Base-by-base conservation (phyloP, 805 yeast genomes). In the Starmerella bombi region DNA sequence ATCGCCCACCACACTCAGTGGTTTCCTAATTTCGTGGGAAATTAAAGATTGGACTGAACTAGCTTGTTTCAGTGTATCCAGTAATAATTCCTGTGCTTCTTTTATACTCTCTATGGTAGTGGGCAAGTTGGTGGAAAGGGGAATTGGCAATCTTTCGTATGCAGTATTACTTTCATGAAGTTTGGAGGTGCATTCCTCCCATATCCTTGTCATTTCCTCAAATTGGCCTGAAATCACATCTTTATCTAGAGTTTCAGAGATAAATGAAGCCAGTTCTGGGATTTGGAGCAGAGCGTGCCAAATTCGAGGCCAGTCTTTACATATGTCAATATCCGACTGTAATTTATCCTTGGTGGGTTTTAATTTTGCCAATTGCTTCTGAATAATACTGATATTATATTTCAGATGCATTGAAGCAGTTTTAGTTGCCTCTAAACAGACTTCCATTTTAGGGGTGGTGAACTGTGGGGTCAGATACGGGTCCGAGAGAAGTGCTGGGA, bases 1-100 rank as follows among this genome's bases (percentile, higher is more conserved):
- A 4, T 42, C 45, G 29, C 44, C 45, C 20, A 59, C 19, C 17
- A 43, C 40, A 7, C 47, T 45, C 14, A 62, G 43, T 22, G 50
- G 51, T 4, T 57, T 56, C 22, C 57, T 47, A 5, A 59, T 44
- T 8, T 50, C 45, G 5, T 52, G 46, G 15, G 56, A 23, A 18
- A 52, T 4, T 47, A 48, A 15, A 46, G 43, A 28, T 39, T 63
- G 67, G 10, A 58, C 36, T 8, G 40, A 42, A 5, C 58, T 50
- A 3, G 58, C 42, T 15, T 40, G 32, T 6, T 41, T 27, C 31
- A 59, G 40, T 8, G 39, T 46, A 4, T 21, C 28, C 8, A 36
- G 10, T 8, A 48, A 39, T 12, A 23, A 22, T 17, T 16, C 29
- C 32, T 45, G 50, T 4, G 44, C 38, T 5, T 21, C 21, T 16